Evolutionary conservation across 768 basidiomycete genomes (phyloP).

Genomic region (Suillus occidentalis): DNA sequence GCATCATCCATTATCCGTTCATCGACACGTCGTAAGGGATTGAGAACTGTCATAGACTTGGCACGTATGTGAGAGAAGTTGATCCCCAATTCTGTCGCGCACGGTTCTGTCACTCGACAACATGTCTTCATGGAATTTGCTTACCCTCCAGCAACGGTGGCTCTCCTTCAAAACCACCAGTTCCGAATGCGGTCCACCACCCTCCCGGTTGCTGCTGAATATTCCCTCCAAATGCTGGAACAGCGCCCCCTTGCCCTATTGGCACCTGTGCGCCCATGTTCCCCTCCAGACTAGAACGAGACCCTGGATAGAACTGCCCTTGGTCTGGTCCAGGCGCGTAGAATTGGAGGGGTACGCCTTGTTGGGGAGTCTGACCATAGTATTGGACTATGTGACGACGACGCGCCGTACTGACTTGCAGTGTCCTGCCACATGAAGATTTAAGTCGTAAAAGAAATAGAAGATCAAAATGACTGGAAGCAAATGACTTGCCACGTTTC

Average conservation of each 20-base stretch:
- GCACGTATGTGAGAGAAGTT: conserved; percentile 95
- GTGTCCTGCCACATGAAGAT: conserved; percentile 75
- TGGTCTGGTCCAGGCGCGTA: conserved; percentile 64
- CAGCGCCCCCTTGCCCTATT: conserved; percentile 45
- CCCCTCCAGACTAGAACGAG: conserved; percentile 78
- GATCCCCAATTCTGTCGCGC: conserved; percentile 82
- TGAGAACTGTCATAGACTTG: conserved; percentile 94
- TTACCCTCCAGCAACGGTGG: conserved; percentile 92
- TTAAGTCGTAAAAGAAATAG: not conserved
- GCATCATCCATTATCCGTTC: conserved; percentile 99
- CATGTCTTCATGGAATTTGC: conserved; percentile 18
- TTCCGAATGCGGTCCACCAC: conserved; percentile 97
- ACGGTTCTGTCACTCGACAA: conserved; percentile 1
- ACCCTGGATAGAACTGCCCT: conserved; percentile 63
- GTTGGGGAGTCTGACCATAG: conserved; percentile 47
- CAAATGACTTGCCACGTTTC: conserved; percentile 1
- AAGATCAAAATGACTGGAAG: not conserved
- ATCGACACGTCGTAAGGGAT: conserved; percentile 81
- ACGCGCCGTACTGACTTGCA: conserved; percentile 53
- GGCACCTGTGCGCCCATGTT: conserved; percentile 57
- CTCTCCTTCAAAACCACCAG: conserved; percentile 94
- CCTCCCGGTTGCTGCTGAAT: conserved; percentile 66
- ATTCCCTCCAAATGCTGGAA: conserved; percentile 62
- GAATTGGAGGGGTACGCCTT: conserved; percentile 71
- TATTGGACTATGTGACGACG: conserved; percentile 57